A percentile compares a stretch with the other conserved stretches of the same genome.
Evolutionary conservation across 495 filamentous ascomycete genomes (phyloP).

Genomic region (Massariosphaeria phaeospora): DNA sequence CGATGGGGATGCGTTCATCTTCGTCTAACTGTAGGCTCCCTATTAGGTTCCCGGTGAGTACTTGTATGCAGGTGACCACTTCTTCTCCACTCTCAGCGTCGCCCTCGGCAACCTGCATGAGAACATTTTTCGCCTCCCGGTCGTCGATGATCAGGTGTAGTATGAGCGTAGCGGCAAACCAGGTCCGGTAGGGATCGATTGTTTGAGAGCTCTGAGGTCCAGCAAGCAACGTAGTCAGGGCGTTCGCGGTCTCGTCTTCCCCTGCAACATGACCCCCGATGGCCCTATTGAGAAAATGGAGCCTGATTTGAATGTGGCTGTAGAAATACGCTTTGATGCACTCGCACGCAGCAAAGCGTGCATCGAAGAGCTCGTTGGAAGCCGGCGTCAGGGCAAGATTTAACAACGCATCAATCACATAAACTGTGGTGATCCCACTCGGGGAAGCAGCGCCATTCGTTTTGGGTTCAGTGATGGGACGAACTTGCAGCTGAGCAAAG

Average conservation of each 20-base stretch:
- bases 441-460: conserved; percentile 45
- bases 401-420: conserved; percentile 91
- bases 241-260: conserved; percentile 82
- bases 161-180: conserved; percentile 87
- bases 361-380: conserved; percentile 64
- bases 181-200: conserved; percentile 82
- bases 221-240: conserved; percentile 69
- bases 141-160: conserved; percentile 87
- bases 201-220: conserved; percentile 53
- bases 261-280: conserved; percentile 81
- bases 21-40: conserved; percentile 65
- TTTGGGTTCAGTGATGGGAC: conserved; percentile 47
- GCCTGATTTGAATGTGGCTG: conserved; percentile 68
- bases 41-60: conserved; percentile 75
- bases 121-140: conserved; percentile 67
- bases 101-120: conserved; percentile 80
- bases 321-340: conserved; percentile 90
- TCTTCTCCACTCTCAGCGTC: conserved; percentile 89
- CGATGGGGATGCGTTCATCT: conserved; percentile 77
- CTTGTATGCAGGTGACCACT: conserved; percentile 89
- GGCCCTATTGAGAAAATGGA: conserved; percentile 80
- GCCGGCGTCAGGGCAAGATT: conserved; percentile 72
- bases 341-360: conserved; percentile 77
- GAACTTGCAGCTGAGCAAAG: conserved; percentile 79
- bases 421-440: conserved; percentile 58